Base-by-base conservation (phyloP, 2,329 filamentous ascomycete genomes). In the Paradendryphiella salina region DNA sequence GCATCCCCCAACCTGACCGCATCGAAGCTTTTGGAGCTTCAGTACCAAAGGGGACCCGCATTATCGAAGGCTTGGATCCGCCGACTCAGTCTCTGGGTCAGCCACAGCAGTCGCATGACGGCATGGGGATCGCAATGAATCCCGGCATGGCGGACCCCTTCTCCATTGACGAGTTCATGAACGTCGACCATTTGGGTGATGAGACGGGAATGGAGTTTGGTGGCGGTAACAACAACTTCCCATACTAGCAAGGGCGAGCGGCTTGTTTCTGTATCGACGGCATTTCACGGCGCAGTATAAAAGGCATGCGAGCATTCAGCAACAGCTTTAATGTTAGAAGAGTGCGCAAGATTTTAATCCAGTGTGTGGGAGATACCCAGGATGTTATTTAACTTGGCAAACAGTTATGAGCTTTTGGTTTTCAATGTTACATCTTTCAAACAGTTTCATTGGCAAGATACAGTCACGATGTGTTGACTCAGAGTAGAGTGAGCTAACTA, bases 1-100 rank as follows among this genome's bases (percentile, higher is more conserved):
- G 75, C 11, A 57, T 65, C 2, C 50, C 65, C 4, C 62, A 63
- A 37, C 60, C 66, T 3, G 65, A 70, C 13, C 63, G 77, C 13
- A 49, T 71, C 3, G 69, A 70, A n/a, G 78, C 78, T 0, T 74
- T 80, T 44, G 75, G 75, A 1, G 48, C 56, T 1, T 71, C 75
- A 4, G 60, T 79, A 4, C 77, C 77, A 9, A 52, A 69, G 3
- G 61, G 63, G 4, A 66, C 69, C 2, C 60, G 64, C 29, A 66
- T 80, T 17, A 51, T 70, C 3, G 75, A 78, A 17, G 73, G 75
- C 0, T 45, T 76, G 2, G 71, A 74, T 6, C 51, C 59, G 10
- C 59, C 59, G 6, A 53, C 38, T 11, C 49, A 52, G 20, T 32
- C 46, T 8, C 17, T 57, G 21, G 40, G 37, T 15, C 54, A 55